These are phyloP conservation scores for Dictyostelium citrinum DNA, from an alignment of 78 protist species.

Conservation along the genomic window DNA sequence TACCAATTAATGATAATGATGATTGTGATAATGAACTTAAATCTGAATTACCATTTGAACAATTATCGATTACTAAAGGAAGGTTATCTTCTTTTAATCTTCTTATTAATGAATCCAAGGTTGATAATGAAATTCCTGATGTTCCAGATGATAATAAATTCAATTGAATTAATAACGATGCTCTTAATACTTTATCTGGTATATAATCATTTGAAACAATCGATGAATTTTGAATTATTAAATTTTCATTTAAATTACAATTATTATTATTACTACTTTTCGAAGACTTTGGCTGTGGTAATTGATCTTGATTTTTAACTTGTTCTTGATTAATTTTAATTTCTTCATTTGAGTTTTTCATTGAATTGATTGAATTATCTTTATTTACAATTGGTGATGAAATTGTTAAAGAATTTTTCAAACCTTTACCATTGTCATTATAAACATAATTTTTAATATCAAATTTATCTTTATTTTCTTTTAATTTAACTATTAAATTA, in stretches of 20 bases:
- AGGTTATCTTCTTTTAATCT: slow-evolving; percentile 21
- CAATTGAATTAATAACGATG: slow-evolving; percentile 14
- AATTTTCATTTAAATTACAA: not conserved
- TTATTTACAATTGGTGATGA: not conserved
- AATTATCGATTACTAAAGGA: not conserved
- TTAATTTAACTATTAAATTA: not conserved
- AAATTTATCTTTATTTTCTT: not conserved
- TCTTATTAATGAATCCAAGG: not conserved
- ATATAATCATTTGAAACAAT: not conserved
- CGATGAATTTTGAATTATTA: not conserved
- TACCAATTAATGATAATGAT: not conserved
- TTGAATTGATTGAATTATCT: not conserved
- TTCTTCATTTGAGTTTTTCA: not conserved
- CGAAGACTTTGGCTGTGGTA: not conserved
- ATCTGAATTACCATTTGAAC: slow-evolving; percentile 6
- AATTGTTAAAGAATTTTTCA: not conserved
- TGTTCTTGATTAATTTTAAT: not conserved
- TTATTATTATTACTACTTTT: not conserved
- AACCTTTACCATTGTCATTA: not conserved
- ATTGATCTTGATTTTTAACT: not conserved
- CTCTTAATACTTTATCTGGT: slow-evolving; percentile 8
- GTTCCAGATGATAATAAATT: slow-evolving; percentile 14
- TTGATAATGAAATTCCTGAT: not conserved
- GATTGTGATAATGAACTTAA: not conserved
- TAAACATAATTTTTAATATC: not conserved